Conservation (phyloP, 2,329 filamentous ascomycete species). For the Hymenoscyphus occultus region DNA sequence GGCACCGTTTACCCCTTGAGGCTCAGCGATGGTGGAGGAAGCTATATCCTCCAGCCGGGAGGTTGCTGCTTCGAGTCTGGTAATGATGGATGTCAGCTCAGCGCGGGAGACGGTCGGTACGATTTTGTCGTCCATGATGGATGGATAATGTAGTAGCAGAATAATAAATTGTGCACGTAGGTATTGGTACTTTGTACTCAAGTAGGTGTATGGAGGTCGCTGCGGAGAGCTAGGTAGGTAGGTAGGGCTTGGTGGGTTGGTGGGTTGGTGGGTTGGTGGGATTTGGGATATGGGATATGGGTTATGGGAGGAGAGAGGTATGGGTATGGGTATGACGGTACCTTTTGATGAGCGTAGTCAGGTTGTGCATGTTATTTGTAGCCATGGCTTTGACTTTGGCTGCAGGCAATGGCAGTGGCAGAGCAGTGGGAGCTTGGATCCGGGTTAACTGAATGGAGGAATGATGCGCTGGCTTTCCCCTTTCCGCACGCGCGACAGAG, state of each 20-base stretch:
- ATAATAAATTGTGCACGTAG: background rate
- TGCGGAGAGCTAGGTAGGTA: background rate
- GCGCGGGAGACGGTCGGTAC: conserved; percentile 25
- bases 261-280: conserved; percentile 7
- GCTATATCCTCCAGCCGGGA: conserved; percentile 96
- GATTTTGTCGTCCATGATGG: conserved; percentile 28
- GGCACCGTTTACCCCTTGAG: conserved; percentile 49
- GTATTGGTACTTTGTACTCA: too few relatives aligned
- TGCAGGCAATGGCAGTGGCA: background rate
- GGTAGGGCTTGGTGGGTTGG: background rate
- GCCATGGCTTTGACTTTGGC: conserved; percentile 51
- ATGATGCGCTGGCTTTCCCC: conserved; percentile 11
- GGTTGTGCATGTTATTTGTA: conserved; percentile 86
- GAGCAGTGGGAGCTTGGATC: conserved; percentile 19
- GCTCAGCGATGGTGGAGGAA: conserved; percentile 61
- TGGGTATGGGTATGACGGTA: conserved; percentile 45
- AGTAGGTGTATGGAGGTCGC: background rate
- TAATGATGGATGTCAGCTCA: conserved; percentile 36
- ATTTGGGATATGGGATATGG: conserved; percentile 9
- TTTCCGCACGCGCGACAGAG: background rate
- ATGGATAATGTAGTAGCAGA: conserved; percentile 12
- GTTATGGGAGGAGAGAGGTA: conserved; percentile 18
- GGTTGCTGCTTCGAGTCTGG: conserved; percentile 93
- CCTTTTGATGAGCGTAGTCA: conserved; percentile 98
- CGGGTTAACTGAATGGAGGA: conserved; percentile 22